Evolutionary conservation across 495 filamentous ascomycete species (phyloP).

Genomic region (Penicillium antarcticum): DNA sequence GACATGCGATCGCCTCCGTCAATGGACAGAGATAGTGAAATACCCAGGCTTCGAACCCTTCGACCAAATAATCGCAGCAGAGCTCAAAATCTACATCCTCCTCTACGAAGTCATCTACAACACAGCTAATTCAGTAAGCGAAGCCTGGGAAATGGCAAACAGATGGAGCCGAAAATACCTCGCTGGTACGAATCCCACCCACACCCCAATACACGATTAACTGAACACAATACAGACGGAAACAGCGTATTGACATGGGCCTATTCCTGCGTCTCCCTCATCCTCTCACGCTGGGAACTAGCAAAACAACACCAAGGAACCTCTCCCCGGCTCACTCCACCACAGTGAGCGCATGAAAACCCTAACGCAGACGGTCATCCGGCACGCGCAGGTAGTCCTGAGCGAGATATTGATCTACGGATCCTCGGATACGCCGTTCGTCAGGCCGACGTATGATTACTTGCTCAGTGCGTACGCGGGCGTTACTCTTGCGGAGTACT

Average conservation of each 20-base stretch:
- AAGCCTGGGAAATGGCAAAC: conserved; percentile 1
- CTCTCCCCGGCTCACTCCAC: background rate
- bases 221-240: background rate
- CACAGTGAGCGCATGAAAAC: background rate
- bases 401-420: background rate
- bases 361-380: background rate
- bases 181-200: background rate
- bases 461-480: conserved; percentile 7
- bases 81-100: conserved; percentile 6
- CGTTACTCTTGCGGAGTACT: conserved; percentile 5
- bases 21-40: background rate
- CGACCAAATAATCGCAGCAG: conserved; percentile 2
- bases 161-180: conserved; percentile 1
- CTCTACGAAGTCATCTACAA: conserved; percentile 4
- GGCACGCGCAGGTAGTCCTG: conserved; percentile 1
- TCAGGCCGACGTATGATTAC: conserved; percentile 5
- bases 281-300: conserved; percentile 6
- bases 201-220: background rate
- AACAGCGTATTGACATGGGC: conserved; percentile 1
- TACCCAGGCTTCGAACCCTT: conserved; percentile 3
- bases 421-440: background rate
- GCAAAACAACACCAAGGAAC: conserved; percentile 1
- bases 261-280: background rate
- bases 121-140: background rate
- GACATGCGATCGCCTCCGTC: conserved; percentile 1